Base-by-base conservation (phyloP, 208 protist genomes). In the Acanthamoeba lenticulata region DNA sequence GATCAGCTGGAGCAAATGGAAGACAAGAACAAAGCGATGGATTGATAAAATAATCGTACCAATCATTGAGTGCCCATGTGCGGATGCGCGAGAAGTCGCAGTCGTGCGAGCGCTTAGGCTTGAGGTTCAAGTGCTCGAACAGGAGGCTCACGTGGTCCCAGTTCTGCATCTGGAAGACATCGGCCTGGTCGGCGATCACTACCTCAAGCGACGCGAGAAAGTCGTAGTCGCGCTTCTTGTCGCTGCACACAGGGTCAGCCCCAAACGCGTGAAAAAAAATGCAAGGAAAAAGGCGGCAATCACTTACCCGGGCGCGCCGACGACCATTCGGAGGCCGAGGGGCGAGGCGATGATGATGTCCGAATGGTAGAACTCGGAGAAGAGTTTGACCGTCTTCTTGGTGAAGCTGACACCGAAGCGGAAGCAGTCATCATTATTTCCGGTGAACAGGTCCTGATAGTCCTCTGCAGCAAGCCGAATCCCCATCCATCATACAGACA, bases 391-490 rank as follows among this genome's bases (percentile, higher is more conserved):
- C 27, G 96, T 94, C 34, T 95, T 96, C 42, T 94, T 90, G 19
- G 93, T 89, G 27, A 98, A 83, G 27, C 96, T 96, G 11, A 99
- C 90, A 13, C 98, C 98, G 19, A 99, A 96, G 91, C 98, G 98
- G 96, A 99, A 99, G 69, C 97, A 95, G 95, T 99, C 99, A 94
- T 99, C 98, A 74, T 98, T 98, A 95, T 99, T 99, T 77, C 98
- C 98, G 49, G 97, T 96, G 89, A 99, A 99, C 92, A 98, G 96
- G 47, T 98, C 94, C 94, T 98, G 96, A 94, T 98, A 99, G 90
- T 99, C 98, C 21, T 95, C 95, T 47, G 98, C 97, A 52, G n/a
- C 47, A 52, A 52, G 47, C 47, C 5, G 15, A 52, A 52, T n/a
- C n/a, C n/a, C n/a, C n/a, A 42, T 98, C 97, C 7, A 34, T 27